Conservation (phyloP, 2,329 filamentous ascomycete genomes). For the Colletotrichum lentis region DNA sequence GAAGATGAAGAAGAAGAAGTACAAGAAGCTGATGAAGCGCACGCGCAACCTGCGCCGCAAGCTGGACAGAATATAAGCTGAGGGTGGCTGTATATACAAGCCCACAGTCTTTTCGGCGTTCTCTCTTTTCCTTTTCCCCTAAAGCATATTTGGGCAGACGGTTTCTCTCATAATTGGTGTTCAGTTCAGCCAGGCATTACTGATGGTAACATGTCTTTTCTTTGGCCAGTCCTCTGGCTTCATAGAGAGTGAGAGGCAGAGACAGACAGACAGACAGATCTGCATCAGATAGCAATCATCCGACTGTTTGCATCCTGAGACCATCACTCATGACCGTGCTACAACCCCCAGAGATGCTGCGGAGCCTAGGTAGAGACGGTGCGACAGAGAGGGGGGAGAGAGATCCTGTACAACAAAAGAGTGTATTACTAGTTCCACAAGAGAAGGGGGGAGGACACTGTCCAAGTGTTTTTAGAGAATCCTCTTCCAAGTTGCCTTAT, state of each 20-base stretch:
- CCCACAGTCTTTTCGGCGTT: constrained; percentile 26
- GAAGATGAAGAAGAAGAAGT: constrained; percentile 99
- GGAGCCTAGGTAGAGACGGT: neutral
- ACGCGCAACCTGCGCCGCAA: constrained; percentile 89
- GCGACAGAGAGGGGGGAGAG: neutral
- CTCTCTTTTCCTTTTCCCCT: constrained; percentile 24
- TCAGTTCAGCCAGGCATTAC: constrained; percentile 27
- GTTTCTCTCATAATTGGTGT: constrained; percentile 35
- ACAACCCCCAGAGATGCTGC: constrained; percentile 2
- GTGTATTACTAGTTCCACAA: constrained; percentile 35
- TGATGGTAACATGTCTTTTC: constrained; percentile 26
- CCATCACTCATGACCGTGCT: constrained; percentile 24
- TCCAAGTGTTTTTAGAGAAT: constrained; percentile 15
- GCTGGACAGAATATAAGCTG: constrained; percentile 70
- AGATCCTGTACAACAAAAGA: constrained; percentile 35
- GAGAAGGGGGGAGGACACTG: neutral
- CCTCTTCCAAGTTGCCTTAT: neutral
- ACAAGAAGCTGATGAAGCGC: constrained; percentile 97
- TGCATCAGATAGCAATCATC: constrained; percentile 38
- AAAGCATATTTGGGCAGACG: constrained; percentile 39
- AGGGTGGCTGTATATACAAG: constrained; percentile 42
- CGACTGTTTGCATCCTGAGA: constrained; percentile 30
- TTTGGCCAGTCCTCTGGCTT: constrained; percentile 24
- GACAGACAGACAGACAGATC: constrained; percentile 21
- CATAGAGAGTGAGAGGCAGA: constrained; percentile 22